Evolutionary conservation across 345 rosid genomes (phyloP).

Genomic region (Eucalyptus polybractea): DNA sequence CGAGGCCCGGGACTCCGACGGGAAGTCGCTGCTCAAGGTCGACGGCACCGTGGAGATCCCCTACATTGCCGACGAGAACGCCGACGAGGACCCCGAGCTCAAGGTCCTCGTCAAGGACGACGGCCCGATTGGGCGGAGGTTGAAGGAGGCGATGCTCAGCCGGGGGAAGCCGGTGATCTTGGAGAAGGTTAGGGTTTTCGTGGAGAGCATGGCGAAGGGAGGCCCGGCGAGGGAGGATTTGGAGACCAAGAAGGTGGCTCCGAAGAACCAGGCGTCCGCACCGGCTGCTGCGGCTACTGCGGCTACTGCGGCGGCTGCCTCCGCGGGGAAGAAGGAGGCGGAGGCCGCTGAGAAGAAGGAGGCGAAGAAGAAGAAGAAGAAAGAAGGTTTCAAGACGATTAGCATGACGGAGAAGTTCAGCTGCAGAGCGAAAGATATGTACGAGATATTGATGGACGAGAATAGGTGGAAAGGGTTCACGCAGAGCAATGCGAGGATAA

Average conservation of each 20-base stretch:
- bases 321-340: constrained; percentile 5
- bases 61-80: constrained; percentile 92
- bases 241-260: constrained; percentile 50
- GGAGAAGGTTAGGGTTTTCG: constrained; percentile 62
- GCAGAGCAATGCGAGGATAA: constrained; percentile 82
- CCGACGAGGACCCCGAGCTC: constrained; percentile 84
- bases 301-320: not conserved
- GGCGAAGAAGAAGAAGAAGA: constrained; percentile 23
- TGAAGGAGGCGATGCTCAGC: constrained; percentile 74
- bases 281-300: not conserved
- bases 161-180: constrained; percentile 66
- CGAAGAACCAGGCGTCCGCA: constrained; percentile 10
- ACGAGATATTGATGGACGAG: constrained; percentile 96
- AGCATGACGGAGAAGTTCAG: constrained; percentile 76
- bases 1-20: constrained; percentile 67
- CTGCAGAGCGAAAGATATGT: constrained; percentile 72
- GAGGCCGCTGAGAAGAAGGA: constrained; percentile 2
- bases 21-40: constrained; percentile 36
- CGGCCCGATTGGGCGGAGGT: constrained; percentile 48
- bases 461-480: constrained; percentile 94
- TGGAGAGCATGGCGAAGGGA: constrained; percentile 66
- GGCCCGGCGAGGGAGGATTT: constrained; percentile 86
- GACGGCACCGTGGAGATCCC: constrained; percentile 86
- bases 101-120: constrained; percentile 72
- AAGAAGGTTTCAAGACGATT: constrained; percentile 63